A percentile compares a stretch with the other conserved stretches of the same genome.
Conservation (phyloP, 1,139 yeast genomes). For the Scheffersomyces illinoinensis region DNA sequence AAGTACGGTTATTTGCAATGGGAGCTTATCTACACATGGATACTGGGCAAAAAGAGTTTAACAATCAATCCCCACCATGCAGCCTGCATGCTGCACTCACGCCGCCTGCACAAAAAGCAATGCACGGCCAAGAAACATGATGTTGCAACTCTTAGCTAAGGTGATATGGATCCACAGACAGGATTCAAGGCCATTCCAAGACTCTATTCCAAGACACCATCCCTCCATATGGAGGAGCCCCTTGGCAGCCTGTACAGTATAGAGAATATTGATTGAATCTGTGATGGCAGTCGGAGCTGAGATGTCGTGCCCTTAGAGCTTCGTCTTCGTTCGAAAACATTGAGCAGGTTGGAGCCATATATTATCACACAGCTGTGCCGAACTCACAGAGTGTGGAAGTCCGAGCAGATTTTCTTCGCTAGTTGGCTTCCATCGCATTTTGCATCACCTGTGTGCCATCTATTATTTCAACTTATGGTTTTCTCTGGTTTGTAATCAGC, state of each 20-base stretch:
- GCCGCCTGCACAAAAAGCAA: neutral
- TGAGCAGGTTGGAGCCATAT: no score
- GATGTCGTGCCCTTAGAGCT: no score
- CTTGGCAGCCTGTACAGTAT: neutral
- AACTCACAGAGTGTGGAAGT: no score
- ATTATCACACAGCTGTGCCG: no score
- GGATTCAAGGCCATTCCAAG: neutral
- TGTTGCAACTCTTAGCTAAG: neutral
- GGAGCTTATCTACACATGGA: neutral
- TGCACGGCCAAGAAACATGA: neutral
- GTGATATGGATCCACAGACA: neutral
- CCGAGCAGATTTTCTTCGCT: no score
- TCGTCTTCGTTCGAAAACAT: no score
- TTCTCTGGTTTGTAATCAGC: neutral
- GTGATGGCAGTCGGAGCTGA: no score
- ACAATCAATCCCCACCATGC: neutral
- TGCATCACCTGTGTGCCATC: no score
- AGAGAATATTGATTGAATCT: neutral
- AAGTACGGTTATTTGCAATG: neutral
- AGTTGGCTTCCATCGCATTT: no score
- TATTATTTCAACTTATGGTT: no score
- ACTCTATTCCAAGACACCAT: neutral
- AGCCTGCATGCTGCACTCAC: neutral
- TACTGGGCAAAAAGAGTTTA: neutral
- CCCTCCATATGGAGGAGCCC: neutral